Evolutionary conservation across 306 rosid species (phyloP).

Genomic region (Psophocarpus tetragonolobus): DNA sequence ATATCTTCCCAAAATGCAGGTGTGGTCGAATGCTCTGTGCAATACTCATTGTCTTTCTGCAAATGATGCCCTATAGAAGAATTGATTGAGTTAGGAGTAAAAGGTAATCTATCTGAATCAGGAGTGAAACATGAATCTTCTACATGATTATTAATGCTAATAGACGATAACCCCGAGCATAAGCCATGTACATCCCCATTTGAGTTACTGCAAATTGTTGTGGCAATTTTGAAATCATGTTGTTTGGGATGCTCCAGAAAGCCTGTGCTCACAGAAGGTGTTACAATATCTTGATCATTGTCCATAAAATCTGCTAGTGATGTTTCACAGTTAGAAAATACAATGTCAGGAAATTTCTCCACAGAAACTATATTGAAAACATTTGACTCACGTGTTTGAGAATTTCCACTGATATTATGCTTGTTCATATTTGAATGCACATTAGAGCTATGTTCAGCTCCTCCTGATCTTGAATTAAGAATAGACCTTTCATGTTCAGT

Average conservation of each 20-base stretch:
- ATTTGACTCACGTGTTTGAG: slow-evolving; percentile 37
- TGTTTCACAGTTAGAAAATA: slow-evolving; percentile 32
- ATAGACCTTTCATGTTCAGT: slow-evolving; percentile 37
- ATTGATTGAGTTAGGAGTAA: slow-evolving; percentile 17
- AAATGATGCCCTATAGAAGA: slow-evolving; percentile 32
- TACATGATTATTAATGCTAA: slow-evolving; percentile 31
- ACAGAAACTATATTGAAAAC: slow-evolving; percentile 17
- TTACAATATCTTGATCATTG: slow-evolving; percentile 31
- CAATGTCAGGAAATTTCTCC: slow-evolving; percentile 31
- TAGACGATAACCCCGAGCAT: slow-evolving; percentile 41
- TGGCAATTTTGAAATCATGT: slow-evolving; percentile 27
- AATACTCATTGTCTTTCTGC: slow-evolving; percentile 37
- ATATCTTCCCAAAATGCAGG: slow-evolving; percentile 49
- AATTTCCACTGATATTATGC: slow-evolving; percentile 27
- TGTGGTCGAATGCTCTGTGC: slow-evolving; percentile 39
- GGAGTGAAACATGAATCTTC: slow-evolving; percentile 33
- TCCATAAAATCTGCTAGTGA: slow-evolving; percentile 30
- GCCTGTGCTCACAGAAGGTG: slow-evolving; percentile 26
- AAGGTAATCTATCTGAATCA: slow-evolving; percentile 24
- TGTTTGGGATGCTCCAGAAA: slow-evolving; percentile 24
- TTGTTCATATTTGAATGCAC: slow-evolving; percentile 26
- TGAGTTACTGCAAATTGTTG: slow-evolving; percentile 20
- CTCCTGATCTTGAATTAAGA: slow-evolving; percentile 28
- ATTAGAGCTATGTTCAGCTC: slow-evolving; percentile 21
- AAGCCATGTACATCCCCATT: slow-evolving; percentile 38